phyloP scores from a whole-genome alignment of 2,329 filamentous ascomycete genomes.

The Cordyceps militaris region DNA sequence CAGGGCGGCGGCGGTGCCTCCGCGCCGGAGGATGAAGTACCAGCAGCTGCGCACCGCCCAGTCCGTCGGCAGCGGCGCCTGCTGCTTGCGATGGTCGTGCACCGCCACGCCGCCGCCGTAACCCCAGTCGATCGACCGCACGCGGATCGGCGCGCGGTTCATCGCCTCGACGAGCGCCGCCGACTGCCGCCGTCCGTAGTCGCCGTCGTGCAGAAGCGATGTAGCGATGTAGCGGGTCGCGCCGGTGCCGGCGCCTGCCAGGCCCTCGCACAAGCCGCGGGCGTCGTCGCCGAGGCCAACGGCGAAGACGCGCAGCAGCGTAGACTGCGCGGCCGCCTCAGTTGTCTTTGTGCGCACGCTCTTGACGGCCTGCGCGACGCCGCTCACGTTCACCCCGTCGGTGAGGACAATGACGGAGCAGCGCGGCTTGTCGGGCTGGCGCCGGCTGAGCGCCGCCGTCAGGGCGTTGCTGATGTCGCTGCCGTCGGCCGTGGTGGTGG shows the following conservation, averaged over 20 bases:
- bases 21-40: background rate
- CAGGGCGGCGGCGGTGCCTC: background rate
- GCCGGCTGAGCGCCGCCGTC: background rate
- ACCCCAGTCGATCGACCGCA: background rate
- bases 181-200: background rate
- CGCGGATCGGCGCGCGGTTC: background rate
- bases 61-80: background rate
- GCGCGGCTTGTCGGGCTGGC: background rate
- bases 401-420: background rate
- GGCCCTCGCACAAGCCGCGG: background rate
- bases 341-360: background rate
- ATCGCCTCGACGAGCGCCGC: background rate
- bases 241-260: background rate
- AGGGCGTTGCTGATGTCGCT: background rate
- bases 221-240: background rate
- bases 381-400: background rate
- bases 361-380: background rate
- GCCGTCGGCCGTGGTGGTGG: background rate
- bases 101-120: background rate
- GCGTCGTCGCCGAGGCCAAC: background rate
- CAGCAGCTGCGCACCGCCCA: background rate
- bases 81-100: background rate
- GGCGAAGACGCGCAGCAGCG: background rate
- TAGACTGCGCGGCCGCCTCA: background rate
- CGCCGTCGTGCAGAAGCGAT: background rate